Percentiles rank a stretch among this genome's conserved stretches.
Conservation (phyloP, 257 asterid genomes). For the Petunia secreta region DNA sequence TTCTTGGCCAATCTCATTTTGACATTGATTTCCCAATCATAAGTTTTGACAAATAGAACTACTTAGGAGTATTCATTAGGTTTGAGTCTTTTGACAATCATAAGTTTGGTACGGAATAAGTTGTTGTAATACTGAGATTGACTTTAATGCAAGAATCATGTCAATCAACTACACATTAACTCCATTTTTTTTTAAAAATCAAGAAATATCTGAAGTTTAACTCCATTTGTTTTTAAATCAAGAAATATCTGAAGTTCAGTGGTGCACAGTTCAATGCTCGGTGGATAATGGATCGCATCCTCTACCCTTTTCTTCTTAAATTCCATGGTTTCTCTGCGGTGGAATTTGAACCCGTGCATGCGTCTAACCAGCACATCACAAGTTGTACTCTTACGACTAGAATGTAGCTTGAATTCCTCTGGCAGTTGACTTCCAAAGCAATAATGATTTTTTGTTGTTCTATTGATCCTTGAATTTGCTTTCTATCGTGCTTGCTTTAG, state of each 20-base stretch:
- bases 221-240: background rate
- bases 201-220: too few species aligned
- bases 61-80: too few species aligned
- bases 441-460: slow-evolving; percentile 1
- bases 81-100: too few species aligned
- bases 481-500: background rate
- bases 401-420: background rate
- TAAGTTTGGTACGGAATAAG: too few species aligned
- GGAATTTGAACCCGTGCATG: too few species aligned
- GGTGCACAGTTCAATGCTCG: too few species aligned
- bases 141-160: background rate
- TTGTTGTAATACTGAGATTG: background rate
- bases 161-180: background rate
- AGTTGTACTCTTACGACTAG: too few species aligned
- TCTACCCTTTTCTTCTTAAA: too few species aligned
- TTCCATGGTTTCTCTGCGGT: too few species aligned
- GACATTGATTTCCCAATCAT: background rate
- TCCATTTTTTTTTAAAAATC: background rate
- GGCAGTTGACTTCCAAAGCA: background rate
- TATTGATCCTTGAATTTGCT: background rate
- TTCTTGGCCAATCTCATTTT: background rate
- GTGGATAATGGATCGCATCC: too few species aligned
- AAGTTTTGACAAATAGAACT: background rate
- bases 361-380: too few species aligned
- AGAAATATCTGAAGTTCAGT: too few species aligned